Evolutionary conservation across 306 rosid genomes (phyloP).

Genomic region (Geum urbanum): DNA sequence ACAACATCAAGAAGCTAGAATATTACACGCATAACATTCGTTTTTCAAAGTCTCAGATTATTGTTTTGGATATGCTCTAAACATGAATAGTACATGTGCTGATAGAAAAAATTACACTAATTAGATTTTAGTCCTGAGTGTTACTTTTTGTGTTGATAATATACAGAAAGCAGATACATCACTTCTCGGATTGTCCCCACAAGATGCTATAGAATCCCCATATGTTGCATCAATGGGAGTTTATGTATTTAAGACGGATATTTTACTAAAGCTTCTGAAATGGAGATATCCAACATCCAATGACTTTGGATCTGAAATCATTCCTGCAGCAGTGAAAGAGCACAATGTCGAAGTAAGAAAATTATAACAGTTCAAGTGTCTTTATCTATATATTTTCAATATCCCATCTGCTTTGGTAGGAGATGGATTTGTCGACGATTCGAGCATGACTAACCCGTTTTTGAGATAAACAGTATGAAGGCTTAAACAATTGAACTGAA

Average conservation of each 20-base stretch:
- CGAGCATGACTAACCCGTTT: not conserved
- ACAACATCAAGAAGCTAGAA: not conserved
- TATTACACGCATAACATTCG: not conserved
- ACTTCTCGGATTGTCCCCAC: conserved; percentile 58
- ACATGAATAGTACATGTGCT: not conserved
- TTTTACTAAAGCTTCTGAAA: conserved; percentile 68
- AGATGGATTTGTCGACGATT: not conserved
- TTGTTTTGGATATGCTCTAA: not conserved
- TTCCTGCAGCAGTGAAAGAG: conserved; percentile 80
- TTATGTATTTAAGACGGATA: conserved; percentile 71
- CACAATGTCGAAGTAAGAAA: conserved; percentile 70
- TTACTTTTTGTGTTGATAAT: conserved; percentile 20
- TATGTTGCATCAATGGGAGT: conserved; percentile 96
- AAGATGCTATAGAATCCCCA: conserved; percentile 53
- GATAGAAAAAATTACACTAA: not conserved
- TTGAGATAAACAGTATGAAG: not conserved
- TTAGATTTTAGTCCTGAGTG: not conserved
- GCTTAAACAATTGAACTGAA: not conserved
- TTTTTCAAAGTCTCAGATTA: not conserved
- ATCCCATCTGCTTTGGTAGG: conserved; percentile 9
- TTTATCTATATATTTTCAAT: not conserved
- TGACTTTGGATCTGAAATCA: conserved; percentile 95
- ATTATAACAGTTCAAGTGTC: not conserved
- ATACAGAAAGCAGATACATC: conserved; percentile 77
- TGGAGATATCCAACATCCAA: conserved; percentile 84